Evolutionary conservation across 208 protist species (phyloP), one percentile per base, ranked within the genome.

Genomic region (Acanthamoeba triangularis): DNA sequence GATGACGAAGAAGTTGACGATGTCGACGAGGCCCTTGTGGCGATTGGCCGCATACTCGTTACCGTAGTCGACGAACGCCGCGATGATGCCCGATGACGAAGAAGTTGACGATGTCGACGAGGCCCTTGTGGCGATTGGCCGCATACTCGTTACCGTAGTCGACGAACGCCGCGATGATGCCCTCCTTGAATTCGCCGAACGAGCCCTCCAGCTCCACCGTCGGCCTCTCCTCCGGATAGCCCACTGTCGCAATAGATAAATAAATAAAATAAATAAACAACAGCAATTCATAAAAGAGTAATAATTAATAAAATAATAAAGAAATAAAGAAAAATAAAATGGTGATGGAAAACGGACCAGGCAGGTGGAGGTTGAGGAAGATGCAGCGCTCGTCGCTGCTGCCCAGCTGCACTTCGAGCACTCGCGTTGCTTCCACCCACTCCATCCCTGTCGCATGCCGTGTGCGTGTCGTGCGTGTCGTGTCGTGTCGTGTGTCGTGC

Each of bases 91-190:
- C n/a, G 23, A 67, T 44, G 18, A 90, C 56, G 30, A 90, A 90
- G 30, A 90, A 90, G 82, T 90, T 90, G 41, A 90, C 11, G 56
- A 90, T 90, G 35, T 90, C 82, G 33, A 67, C 82, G 16, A 90
- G 33, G 3, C 52, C 82, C 56, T 90, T 90, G 82, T 69, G 56
- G 11, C 82, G 23, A 18, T 90, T 67, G 25, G 82, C 47, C 56
- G 82, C 82, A 33, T 90, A 90, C 56, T 90, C 82, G 52, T 90
- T 90, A 23, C 82, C 82, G 56, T 90, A 90, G 7, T 90, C 56
- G 23, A 90, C 47, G 35, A 90, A 90, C 8, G 82, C 82, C 82
- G 59, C 18, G 33, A 90, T 16, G 35, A 90, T 90, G 7, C 82
- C 82, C 56, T 59, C 52, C 52, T 90, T 90, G 52, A 67, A 90